Evolutionary conservation across 2,329 filamentous ascomycete genomes (phyloP).

Genomic region (Zasmidium citrigriseum): DNA sequence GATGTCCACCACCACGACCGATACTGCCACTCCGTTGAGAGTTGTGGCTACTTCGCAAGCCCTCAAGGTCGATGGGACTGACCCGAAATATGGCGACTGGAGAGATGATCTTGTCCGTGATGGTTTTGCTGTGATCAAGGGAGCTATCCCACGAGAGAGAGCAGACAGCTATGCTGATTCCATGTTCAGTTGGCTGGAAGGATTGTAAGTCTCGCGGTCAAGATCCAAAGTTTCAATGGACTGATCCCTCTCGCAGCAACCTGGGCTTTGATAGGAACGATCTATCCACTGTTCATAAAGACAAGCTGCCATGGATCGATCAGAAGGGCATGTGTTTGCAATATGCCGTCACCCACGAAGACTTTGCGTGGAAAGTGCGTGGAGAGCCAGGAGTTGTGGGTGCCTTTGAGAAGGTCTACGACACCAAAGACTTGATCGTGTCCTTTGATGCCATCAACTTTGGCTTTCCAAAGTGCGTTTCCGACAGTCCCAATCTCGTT

Average conservation of each 20-base stretch:
- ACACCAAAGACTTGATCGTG: constrained; percentile 49
- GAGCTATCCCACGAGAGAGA: constrained; percentile 44
- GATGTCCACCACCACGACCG: constrained; percentile 22
- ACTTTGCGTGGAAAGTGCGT: constrained; percentile 53
- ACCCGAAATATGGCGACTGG: constrained; percentile 36
- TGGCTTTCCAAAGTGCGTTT: constrained; percentile 37
- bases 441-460: constrained; percentile 54
- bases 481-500: constrained; percentile 24
- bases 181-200: constrained; percentile 35
- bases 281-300: constrained; percentile 35
- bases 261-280: constrained; percentile 42
- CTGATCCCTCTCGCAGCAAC: constrained; percentile 27
- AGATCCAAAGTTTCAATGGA: neutral
- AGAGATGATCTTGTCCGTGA: constrained; percentile 39
- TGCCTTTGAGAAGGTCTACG: constrained; percentile 50
- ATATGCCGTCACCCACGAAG: constrained; percentile 52
- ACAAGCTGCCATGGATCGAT: constrained; percentile 42
- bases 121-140: constrained; percentile 51
- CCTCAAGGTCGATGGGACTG: constrained; percentile 22
- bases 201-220: constrained; percentile 33
- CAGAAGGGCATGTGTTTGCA: constrained; percentile 53
- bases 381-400: constrained; percentile 49
- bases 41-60: constrained; percentile 11
- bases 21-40: constrained; percentile 8
- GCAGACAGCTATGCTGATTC: constrained; percentile 39